These are phyloP conservation scores for Xerocomus alliaceus DNA, from an alignment of 1,284 basidiomycete species.

Conservation along the genomic window DNA sequence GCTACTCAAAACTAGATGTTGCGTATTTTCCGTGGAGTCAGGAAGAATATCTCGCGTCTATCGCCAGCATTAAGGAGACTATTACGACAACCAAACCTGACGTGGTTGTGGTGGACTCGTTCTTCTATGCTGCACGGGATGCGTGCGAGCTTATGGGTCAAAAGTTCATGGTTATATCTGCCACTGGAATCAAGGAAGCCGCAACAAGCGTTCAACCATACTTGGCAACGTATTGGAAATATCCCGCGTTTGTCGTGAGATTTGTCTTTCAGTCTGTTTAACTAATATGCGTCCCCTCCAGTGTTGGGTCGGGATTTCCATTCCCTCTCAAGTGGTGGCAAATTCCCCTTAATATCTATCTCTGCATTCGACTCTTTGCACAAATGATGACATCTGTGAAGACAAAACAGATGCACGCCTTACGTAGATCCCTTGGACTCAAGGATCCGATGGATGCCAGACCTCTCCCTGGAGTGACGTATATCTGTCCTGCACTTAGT, in stretches of 20 bases:
- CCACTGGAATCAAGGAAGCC: constrained; percentile 5
- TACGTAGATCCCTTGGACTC: constrained; percentile 7
- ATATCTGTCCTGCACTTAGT: constrained; percentile 9
- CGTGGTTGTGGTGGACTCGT: not conserved
- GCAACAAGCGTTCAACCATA: not conserved
- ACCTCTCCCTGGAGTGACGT: not conserved
- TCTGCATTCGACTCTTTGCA: not conserved
- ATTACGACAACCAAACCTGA: constrained; percentile 10
- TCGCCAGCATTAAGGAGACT: constrained; percentile 4
- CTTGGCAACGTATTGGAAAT: constrained; percentile 11
- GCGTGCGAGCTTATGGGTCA: constrained; percentile 12
- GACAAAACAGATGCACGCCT: not conserved
- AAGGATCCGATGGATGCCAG: not conserved
- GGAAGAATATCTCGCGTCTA: constrained; percentile 8
- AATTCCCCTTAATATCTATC: constrained; percentile 19
- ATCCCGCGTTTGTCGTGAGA: constrained; percentile 5
- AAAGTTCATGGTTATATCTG: constrained; percentile 6
- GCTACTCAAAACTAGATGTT: not conserved
- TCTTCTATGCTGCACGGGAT: constrained; percentile 13
- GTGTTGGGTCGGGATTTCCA: constrained; percentile 1
- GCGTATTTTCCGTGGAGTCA: not conserved
- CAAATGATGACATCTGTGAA: not conserved
- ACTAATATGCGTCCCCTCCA: not conserved
- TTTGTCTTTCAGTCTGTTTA: not conserved
- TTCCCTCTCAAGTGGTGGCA: constrained; percentile 23